Evolutionary conservation across 345 rosid genomes (phyloP).

Genomic region (Carallia brachiata): DNA sequence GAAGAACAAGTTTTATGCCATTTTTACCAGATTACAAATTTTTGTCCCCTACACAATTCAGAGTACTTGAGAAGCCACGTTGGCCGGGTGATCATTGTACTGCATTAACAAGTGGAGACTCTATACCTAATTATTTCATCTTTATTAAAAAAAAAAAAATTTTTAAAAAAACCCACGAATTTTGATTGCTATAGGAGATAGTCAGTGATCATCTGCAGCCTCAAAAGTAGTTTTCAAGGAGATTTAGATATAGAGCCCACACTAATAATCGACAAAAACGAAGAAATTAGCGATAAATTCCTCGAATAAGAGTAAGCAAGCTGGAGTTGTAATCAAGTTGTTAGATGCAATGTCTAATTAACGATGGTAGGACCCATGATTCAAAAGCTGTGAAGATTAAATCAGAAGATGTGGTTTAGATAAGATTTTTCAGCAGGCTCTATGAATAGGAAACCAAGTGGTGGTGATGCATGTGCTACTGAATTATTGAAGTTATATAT

Average conservation of each 20-base stretch:
- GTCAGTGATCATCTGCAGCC: not conserved
- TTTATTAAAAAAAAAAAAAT: too few relatives aligned
- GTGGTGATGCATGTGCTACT: constrained; percentile 33
- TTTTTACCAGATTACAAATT: not conserved
- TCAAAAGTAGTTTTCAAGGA: constrained; percentile 5
- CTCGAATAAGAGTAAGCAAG: not conserved
- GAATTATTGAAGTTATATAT: constrained; percentile 20
- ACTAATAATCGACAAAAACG: too few relatives aligned
- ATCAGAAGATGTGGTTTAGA: not conserved
- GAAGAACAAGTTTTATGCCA: not conserved
- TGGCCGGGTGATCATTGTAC: not conserved
- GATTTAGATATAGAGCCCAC: not conserved
- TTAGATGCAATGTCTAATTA: constrained; percentile 24
- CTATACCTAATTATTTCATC: not conserved
- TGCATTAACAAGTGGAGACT: not conserved
- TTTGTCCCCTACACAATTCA: not conserved
- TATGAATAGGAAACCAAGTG: constrained; percentile 4
- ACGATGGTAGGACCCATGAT: constrained; percentile 8
- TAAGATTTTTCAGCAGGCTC: constrained; percentile 18
- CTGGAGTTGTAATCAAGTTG: not conserved
- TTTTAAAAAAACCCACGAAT: too few relatives aligned
- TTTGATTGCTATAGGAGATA: too few relatives aligned
- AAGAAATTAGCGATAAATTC: not conserved
- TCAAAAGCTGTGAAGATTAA: constrained; percentile 24
- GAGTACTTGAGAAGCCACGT: not conserved